Conservation (phyloP, 2,329 filamentous ascomycete species). For the Fusarium albosuccineum region DNA sequence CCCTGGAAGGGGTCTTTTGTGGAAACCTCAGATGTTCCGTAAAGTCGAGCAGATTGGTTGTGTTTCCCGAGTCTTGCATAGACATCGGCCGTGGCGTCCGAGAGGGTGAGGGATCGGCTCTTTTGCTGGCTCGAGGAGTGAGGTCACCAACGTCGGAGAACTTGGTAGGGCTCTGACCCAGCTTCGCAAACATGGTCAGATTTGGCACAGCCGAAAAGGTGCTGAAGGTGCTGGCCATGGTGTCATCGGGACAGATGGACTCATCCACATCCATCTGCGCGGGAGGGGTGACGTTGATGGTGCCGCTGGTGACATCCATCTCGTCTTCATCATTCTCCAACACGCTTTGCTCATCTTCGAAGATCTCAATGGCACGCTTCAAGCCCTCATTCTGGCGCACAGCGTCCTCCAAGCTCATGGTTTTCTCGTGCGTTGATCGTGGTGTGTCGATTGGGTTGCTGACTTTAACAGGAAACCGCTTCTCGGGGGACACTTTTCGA, state of each 20-base stretch:
- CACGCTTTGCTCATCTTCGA: constrained; percentile 65
- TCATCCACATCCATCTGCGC: constrained; percentile 48
- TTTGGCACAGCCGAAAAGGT: constrained; percentile 91
- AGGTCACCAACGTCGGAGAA: constrained; percentile 56
- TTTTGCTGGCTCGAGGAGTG: constrained; percentile 53
- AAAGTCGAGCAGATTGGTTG: constrained; percentile 88
- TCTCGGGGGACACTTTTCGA: constrained; percentile 64
- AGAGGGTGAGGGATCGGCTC: constrained; percentile 51
- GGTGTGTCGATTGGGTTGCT: constrained; percentile 50
- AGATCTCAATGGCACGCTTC: constrained; percentile 71
- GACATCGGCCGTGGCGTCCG: constrained; percentile 53
- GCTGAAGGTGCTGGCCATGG: constrained; percentile 85
- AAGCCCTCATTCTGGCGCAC: constrained; percentile 68
- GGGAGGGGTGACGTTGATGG: constrained; percentile 47
- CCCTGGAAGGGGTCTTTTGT: constrained; percentile 62
- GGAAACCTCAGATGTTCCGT: constrained; percentile 76
- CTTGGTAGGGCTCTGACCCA: constrained; percentile 75
- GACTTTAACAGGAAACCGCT: constrained; percentile 72
- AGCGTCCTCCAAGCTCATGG: constrained; percentile 65
- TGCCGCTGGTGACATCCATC: constrained; percentile 38
- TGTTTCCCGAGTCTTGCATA: constrained; percentile 65
- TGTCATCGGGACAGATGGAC: constrained; percentile 72
- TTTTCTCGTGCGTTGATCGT: constrained; percentile 50
- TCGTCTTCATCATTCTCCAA: constrained; percentile 49
- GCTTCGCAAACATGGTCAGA: constrained; percentile 83